Conservation (phyloP, 140 eudicot species). For the Erigeron philadelphicus region DNA sequence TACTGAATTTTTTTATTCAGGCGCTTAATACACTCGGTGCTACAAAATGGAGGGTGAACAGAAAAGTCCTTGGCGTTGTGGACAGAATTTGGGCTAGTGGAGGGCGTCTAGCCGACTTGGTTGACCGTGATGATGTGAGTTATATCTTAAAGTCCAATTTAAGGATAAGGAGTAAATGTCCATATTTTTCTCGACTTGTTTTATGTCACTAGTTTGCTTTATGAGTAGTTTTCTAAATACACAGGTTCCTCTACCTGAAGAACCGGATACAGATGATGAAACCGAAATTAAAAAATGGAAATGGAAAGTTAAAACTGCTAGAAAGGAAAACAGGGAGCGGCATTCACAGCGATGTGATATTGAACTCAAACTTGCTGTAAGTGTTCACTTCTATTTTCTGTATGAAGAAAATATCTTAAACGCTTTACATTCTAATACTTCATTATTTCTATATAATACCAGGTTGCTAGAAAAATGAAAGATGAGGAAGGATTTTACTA, state of each 20-base stretch:
- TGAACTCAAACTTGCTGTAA: slow-evolving; percentile 90
- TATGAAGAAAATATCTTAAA: background rate
- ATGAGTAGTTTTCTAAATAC: background rate
- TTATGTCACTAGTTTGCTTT: background rate
- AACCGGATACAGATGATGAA: slow-evolving; percentile 86
- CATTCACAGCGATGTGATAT: slow-evolving; percentile 92
- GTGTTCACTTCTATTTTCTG: background rate
- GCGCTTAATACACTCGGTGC: slow-evolving; percentile 90
- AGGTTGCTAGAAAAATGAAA: slow-evolving; percentile 97
- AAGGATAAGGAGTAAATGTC: background rate
- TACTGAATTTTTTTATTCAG: slow-evolving; percentile 28
- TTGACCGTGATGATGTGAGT: slow-evolving; percentile 90
- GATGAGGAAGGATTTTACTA: slow-evolving; percentile 89
- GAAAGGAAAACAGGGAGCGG: slow-evolving; percentile 73
- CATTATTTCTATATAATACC: background rate
- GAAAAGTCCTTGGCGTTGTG: slow-evolving; percentile 59
- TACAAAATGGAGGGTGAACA: slow-evolving; percentile 95
- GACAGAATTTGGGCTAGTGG: slow-evolving; percentile 96
- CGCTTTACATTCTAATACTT: background rate
- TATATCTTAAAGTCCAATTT: background rate
- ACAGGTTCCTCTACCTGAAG: slow-evolving; percentile 74
- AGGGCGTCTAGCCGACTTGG: slow-evolving; percentile 81
- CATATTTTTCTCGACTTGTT: background rate
- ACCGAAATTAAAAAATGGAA: slow-evolving; percentile 70
- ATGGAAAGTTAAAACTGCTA: slow-evolving; percentile 70